These are phyloP conservation scores for Verticillium zaregamsianum DNA, from an alignment of 2,329 filamentous ascomycete species.

Conservation along the genomic window DNA sequence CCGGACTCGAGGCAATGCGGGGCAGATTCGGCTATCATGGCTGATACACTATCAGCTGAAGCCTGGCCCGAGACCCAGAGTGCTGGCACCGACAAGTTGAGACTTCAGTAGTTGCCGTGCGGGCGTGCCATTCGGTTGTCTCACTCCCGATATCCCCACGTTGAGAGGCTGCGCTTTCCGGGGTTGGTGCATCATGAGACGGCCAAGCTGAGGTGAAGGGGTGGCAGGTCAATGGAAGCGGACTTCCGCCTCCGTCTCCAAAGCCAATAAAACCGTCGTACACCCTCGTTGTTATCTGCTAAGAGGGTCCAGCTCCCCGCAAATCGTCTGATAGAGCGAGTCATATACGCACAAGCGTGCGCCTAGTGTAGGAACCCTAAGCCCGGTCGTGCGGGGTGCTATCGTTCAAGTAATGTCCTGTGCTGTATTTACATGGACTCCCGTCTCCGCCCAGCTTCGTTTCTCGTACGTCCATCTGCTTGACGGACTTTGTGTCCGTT, in stretches of 20 bases:
- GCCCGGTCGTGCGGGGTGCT: not conserved
- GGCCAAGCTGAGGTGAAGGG: not conserved
- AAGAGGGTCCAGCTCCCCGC: not conserved
- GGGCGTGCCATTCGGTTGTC: not conserved
- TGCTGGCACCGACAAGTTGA: not conserved
- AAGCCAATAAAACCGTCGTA: not conserved
- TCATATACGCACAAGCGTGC: not conserved
- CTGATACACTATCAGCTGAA: not conserved
- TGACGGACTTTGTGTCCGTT: not conserved
- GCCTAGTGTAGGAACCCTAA: not conserved
- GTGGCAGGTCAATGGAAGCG: not conserved
- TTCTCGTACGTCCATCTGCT: not conserved
- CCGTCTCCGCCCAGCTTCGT: not conserved
- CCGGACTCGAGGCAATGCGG: not conserved
- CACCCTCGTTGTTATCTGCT: not conserved
- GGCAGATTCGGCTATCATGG: not conserved
- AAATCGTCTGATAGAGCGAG: not conserved
- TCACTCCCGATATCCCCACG: not conserved
- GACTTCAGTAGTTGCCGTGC: not conserved
- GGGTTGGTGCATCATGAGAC: not conserved
- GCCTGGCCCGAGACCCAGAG: not conserved
- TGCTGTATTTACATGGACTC: not conserved
- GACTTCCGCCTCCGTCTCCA: slow-evolving; percentile 1
- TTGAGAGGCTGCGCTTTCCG: not conserved
- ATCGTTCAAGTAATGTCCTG: not conserved